These are phyloP conservation scores for Rhodotorula sp. DNA, from an alignment of 1,284 basidiomycete genomes.

Conservation along the genomic window DNA sequence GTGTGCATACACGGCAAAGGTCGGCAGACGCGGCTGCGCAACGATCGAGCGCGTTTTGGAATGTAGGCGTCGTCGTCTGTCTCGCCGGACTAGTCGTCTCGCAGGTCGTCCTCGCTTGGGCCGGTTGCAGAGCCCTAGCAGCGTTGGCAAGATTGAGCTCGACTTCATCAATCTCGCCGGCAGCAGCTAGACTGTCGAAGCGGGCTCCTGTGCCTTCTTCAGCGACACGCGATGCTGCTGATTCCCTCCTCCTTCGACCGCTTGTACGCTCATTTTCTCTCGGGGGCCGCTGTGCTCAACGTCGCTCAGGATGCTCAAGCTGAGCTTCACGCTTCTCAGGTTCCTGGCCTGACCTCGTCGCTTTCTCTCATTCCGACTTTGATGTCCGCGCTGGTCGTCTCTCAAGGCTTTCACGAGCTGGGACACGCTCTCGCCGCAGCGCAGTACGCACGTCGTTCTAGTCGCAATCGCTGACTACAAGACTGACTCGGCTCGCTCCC, in stretches of 20 bases:
- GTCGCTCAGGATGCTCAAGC: neutral
- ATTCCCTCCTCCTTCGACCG: constrained; percentile 19
- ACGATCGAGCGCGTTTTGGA: neutral
- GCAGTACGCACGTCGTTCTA: constrained; percentile 10
- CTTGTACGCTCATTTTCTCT: constrained; percentile 1
- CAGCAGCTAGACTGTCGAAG: neutral
- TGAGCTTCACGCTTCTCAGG: neutral
- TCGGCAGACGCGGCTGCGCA: neutral
- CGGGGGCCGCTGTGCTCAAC: too few species aligned
- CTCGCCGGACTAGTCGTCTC: constrained; percentile 5
- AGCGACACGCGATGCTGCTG: neutral
- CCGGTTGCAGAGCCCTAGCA: neutral
- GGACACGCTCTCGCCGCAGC: constrained; percentile 38
- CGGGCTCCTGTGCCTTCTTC: neutral
- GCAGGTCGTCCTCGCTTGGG: constrained; percentile 14
- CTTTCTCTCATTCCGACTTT: constrained; percentile 21
- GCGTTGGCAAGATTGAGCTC: neutral
- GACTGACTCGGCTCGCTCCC: neutral
- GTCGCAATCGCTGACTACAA: neutral
- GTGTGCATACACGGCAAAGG: too few species aligned
- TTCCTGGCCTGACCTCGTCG: constrained; percentile 28
- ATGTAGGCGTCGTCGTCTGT: neutral
- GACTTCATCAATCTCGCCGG: neutral
- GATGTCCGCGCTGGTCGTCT: constrained; percentile 18
- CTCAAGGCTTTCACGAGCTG: constrained; percentile 38